Evolutionary conservation across 768 basidiomycete species (phyloP), one percentile per base, ranked within the genome.

Genomic region (Tephrocybe sp.): DNA sequence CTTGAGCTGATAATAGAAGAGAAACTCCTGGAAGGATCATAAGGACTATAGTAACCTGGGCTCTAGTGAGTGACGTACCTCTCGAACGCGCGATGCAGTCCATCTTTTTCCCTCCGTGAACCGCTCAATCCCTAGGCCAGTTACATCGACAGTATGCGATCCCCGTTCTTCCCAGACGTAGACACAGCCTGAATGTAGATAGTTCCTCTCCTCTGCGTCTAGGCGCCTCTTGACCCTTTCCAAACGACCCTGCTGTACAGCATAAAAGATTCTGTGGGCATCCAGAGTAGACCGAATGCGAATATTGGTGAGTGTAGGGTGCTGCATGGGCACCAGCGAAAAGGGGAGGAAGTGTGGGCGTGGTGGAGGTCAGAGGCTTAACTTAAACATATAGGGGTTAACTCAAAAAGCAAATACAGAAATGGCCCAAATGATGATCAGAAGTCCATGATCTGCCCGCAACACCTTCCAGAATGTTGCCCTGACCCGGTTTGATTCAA

Each of bases 31-130:
- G 4, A 54, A 49, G 22, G 51, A 39, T 52, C 45, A 47, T 55
- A 49, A 57, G 49, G 30, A 20, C 36, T 38, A 34, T 13, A 45
- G 34, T 39, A 22, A 19, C 11, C 31, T 49, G 30, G 17, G 17
- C 7, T 31, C 26, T 38, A 33, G 13, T 12, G 22, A 52, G 46
- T 46, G 40, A 61, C 84, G 54, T 61, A 87, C 88, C 66, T 92
- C 89, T 67, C 89, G 79, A 53, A 92, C 88, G 49, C 89, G 82
- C 34, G 87, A 89, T 32, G 89, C 83, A 39, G 85, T 87, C 89
- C 89, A 92, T 57, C 85, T 78, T 60, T 84, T 77, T 16, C 89
- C 89, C 65, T 92, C 89, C 2, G 89, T 92, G 68, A 89, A 92
- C 19, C 89, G 78, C 63, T 92, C 89, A 59, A 92, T 92, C 16